Conservation (phyloP, 2,329 filamentous ascomycete species). For the Orbilia oligospora region DNA sequence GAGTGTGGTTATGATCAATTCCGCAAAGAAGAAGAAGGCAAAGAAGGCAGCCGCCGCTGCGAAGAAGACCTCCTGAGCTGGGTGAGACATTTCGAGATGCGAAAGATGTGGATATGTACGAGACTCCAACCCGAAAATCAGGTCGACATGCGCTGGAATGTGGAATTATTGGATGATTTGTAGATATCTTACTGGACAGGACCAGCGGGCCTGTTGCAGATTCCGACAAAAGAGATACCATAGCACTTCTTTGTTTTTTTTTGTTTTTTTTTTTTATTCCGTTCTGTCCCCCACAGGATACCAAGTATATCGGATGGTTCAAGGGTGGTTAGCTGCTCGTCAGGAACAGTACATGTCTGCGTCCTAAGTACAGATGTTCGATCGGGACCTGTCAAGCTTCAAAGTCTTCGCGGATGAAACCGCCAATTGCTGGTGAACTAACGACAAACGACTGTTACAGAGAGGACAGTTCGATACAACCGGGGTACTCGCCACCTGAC, state of each 20-base stretch:
- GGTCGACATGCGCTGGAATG: conserved; percentile 23
- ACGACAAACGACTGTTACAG: conserved; percentile 16
- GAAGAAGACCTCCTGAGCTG: conserved; percentile 81
- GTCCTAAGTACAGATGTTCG: neutral
- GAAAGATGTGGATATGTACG: conserved; percentile 17
- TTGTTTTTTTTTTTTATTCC: conserved; percentile 13
- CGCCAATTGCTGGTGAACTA: conserved; percentile 17
- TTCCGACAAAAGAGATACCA: conserved; percentile 40
- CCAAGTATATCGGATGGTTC: conserved; percentile 10
- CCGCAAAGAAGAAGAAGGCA: conserved; percentile 96
- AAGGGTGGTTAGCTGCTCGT: neutral
- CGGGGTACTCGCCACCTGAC: conserved; percentile 8
- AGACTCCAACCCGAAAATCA: conserved; percentile 9
- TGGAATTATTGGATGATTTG: conserved; percentile 51
- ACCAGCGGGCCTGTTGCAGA: conserved; percentile 37
- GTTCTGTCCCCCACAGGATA: conserved; percentile 13
- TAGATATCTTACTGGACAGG: conserved; percentile 60
- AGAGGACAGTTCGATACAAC: conserved; percentile 13
- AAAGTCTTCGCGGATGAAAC: conserved; percentile 36
- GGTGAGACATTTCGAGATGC: conserved; percentile 29
- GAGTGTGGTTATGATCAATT: conserved; percentile 97
- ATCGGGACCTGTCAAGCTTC: neutral
- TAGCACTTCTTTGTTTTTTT: conserved; percentile 29
- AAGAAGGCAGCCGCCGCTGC: conserved; percentile 84
- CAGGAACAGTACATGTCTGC: conserved; percentile 15